Conservation (phyloP, 768 basidiomycete species). For the Kwoniella dejecticola region DNA sequence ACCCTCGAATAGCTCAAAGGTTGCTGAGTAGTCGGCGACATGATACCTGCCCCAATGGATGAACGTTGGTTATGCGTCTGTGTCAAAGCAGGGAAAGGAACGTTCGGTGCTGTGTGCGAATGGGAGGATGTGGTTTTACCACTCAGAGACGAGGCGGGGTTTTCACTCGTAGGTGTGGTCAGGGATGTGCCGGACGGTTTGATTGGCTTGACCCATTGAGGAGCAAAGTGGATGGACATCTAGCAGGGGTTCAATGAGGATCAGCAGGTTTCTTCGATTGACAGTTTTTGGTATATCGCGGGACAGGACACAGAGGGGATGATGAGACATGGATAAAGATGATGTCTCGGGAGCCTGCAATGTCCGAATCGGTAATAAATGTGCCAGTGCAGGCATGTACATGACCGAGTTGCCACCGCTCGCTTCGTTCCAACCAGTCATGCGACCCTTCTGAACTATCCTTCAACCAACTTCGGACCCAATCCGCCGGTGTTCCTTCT, state of each 20-base stretch:
- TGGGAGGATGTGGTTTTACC: neutral
- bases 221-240: constrained; percentile 56
- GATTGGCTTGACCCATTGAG: constrained; percentile 55
- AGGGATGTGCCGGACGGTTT: constrained; percentile 42
- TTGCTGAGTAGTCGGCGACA: constrained; percentile 26
- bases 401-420: too few relatives aligned
- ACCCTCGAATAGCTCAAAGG: constrained; percentile 44
- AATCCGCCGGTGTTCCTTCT: neutral
- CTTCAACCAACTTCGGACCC: neutral
- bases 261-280: neutral
- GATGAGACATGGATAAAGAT: neutral
- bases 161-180: constrained; percentile 29
- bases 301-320: neutral
- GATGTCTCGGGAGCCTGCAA: too few relatives aligned
- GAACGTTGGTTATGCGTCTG: constrained; percentile 14
- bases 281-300: neutral
- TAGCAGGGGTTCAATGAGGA: neutral
- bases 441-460: neutral
- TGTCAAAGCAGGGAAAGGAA: constrained; percentile 40
- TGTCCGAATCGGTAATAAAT: too few relatives aligned
- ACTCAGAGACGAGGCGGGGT: constrained; percentile 11
- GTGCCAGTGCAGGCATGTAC: too few relatives aligned
- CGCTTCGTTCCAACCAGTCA: too few relatives aligned
- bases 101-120: constrained; percentile 5
- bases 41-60: neutral